Base-by-base conservation (phyloP, 1,139 yeast species). In the Lodderomyces theae region DNA sequence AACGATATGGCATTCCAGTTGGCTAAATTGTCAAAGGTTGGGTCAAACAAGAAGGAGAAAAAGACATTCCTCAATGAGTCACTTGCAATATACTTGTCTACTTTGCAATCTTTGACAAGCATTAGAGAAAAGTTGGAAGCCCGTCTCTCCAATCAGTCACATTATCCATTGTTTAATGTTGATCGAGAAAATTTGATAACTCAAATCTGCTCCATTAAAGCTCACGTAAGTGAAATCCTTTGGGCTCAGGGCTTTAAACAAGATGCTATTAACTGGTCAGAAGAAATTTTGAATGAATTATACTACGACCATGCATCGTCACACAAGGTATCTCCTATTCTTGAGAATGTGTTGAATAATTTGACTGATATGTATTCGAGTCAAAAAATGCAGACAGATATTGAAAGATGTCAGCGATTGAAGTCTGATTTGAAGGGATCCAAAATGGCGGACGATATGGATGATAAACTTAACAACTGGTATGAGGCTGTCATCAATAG, bases 211-310 rank as follows among this genome's bases (percentile, higher is more conserved):
- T 72, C 67, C 37, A 54, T 77, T 38, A 76, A 78, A 58, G 73
- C 81, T 12, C 83, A 82, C 55, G 64, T 84, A 15, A 72, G 85
- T 43, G 90, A 84, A 57, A 62, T 84, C 5, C 58, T 83, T 48
- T 84, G 88, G 86, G 74, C 73, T 5, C 67, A 74, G 44, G 80
- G 81, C 1, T 61, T 66, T 39, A 61, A 69, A 36, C 55, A 66
- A 30, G 77, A 77, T 44, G 85, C 89, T 1, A 65, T 82, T 28
- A 69, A 79, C 13, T 80, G 87, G 82, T 77, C 79, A 8, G 82
- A 81, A 54, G 80, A 79, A 40, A 74, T 70, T 2, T 56, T 72
- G 5, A 71, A 68, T 35, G 66, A 62, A 19, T 55, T 67, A 19
- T 71, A 61, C 47, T 57, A 59, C 46, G 60, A 58, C 39, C 63